Conservation (phyloP, 2,329 filamentous ascomycete species). For the Cladosporium austrohemisphaericum region DNA sequence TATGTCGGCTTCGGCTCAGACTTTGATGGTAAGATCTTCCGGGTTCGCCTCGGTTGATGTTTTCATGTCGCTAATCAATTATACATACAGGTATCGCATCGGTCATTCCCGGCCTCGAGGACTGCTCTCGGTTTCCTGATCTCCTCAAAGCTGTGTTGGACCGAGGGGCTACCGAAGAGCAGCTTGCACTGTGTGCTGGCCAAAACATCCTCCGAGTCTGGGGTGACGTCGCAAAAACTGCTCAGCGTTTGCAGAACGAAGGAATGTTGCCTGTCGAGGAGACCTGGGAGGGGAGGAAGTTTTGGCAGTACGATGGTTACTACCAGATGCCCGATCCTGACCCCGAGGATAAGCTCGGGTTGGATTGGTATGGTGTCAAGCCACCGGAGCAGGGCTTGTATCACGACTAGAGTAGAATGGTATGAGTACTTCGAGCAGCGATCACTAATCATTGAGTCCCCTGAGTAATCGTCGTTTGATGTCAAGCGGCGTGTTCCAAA, state of each 20-base stretch:
- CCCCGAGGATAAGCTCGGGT: constrained; percentile 31
- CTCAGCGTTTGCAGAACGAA: constrained; percentile 27
- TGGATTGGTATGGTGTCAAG: constrained; percentile 31
- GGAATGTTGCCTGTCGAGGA: constrained; percentile 35
- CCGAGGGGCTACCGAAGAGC: constrained; percentile 38
- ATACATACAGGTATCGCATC: constrained; percentile 25
- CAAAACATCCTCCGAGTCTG: constrained; percentile 39
- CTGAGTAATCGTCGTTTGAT: too few relatives aligned
- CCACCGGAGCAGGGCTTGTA: constrained; percentile 25
- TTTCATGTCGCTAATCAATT: too few relatives aligned
- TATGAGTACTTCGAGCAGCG: too few relatives aligned
- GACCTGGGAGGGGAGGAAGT: constrained; percentile 34
- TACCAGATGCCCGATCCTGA: constrained; percentile 36
- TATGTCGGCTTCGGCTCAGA: constrained; percentile 39
- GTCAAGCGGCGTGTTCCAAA: too few relatives aligned
- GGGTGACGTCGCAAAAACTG: constrained; percentile 27
- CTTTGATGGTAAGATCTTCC: constrained; percentile 29
- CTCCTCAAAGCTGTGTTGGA: constrained; percentile 36
- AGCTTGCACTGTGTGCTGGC: constrained; percentile 36
- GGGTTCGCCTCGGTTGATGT: too few relatives aligned
- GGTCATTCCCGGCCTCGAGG: constrained; percentile 30
- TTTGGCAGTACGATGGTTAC: constrained; percentile 34
- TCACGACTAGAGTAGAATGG: too few relatives aligned
- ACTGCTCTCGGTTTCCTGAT: constrained; percentile 36
- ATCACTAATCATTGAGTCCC: too few relatives aligned